Percentiles rank a stretch among this genome's conserved stretches.
Evolutionary conservation across 305 asterid species (phyloP).

Genomic region (Fraxinus platypoda): DNA sequence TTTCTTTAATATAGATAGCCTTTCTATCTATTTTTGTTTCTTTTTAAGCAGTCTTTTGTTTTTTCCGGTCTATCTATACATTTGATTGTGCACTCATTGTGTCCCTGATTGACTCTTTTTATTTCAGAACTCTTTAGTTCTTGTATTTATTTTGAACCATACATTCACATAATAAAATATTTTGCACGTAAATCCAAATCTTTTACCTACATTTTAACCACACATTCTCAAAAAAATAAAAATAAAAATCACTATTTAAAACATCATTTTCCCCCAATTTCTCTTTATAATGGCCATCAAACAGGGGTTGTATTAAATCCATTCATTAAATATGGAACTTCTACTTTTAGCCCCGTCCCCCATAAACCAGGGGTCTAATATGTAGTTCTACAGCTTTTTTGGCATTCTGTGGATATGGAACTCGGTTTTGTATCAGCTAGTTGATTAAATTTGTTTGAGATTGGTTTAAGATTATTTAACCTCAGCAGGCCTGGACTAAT

Average conservation of each 20-base stretch:
- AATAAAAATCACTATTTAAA: too few species aligned
- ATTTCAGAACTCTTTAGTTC: too few species aligned
- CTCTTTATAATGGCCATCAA: too few species aligned
- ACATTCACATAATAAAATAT: too few species aligned
- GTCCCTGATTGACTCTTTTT: background rate
- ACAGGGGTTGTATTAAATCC: background rate
- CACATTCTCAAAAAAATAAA: too few species aligned
- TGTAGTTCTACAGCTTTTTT: background rate
- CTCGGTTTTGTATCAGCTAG: background rate
- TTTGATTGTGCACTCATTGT: background rate
- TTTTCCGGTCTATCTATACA: background rate
- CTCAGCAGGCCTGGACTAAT: constrained; percentile 3
- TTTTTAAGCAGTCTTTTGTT: background rate
- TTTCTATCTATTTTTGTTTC: background rate
- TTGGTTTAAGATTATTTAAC: background rate
- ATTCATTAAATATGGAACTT: background rate
- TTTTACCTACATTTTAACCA: too few species aligned
- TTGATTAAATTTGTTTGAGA: background rate
- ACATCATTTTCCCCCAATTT: too few species aligned
- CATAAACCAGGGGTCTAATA: background rate
- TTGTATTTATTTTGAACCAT: too few species aligned
- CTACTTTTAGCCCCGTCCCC: background rate
- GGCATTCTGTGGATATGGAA: background rate
- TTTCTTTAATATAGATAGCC: background rate
- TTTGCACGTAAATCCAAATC: too few species aligned